Conservation (phyloP, 78 protist genomes). For the Planoprotostelium fungivorum region DNA sequence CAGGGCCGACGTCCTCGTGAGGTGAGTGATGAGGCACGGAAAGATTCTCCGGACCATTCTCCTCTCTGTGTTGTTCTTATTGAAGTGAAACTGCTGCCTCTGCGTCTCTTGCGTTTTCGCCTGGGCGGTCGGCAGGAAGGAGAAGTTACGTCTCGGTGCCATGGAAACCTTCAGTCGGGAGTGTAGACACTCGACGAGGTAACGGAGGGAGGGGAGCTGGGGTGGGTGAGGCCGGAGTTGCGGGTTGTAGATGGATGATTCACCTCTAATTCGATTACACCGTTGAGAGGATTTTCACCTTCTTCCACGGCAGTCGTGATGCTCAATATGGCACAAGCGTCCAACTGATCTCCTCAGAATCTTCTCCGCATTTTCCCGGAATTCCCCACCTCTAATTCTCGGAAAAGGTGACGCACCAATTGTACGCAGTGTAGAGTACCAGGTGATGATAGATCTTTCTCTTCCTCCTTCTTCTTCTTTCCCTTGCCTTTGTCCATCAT, state of each 20-base stretch:
- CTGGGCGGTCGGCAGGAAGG: not conserved
- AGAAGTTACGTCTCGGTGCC: not conserved
- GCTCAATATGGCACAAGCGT: not conserved
- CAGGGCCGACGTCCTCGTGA: not conserved
- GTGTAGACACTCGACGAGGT: not conserved
- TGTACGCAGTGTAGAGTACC: not conserved
- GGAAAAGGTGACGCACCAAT: not conserved
- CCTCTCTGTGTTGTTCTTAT: not conserved
- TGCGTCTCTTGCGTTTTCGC: not conserved
- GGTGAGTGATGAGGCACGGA: not conserved
- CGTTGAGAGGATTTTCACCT: not conserved
- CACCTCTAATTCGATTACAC: not conserved
- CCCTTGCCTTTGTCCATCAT: not conserved
- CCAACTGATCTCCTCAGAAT: not conserved
- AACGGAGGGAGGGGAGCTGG: not conserved
- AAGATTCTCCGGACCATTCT: not conserved
- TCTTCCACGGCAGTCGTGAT: not conserved
- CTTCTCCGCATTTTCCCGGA: not conserved
- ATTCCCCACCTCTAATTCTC: not conserved
- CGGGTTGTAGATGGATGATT: too few species aligned
- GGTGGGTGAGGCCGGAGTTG: too few species aligned
- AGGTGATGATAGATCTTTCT: not conserved
- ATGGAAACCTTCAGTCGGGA: not conserved
- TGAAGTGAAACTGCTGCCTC: not conserved
- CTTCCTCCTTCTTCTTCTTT: not conserved